phyloP scores from a whole-genome alignment of 2,329 filamentous ascomycete genomes.

The Arthrobotrys conoides region DNA sequence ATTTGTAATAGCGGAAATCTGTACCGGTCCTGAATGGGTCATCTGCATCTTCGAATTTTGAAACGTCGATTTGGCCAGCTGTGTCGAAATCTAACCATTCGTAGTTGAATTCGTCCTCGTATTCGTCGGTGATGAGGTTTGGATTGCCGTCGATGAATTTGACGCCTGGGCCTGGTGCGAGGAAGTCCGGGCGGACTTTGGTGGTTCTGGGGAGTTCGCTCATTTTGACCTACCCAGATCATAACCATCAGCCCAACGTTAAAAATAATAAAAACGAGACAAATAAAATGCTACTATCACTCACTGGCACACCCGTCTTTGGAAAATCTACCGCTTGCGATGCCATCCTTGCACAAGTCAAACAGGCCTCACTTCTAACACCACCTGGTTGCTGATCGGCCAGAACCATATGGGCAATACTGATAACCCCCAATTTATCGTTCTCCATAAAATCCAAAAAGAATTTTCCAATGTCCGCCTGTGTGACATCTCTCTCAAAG shows the following conservation, averaged over 20 bases:
- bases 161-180: conserved; percentile 63
- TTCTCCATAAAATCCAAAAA: conserved; percentile 83
- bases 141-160: conserved; percentile 29
- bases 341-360: conserved; percentile 74
- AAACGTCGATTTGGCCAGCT: conserved; percentile 65
- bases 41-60: conserved; percentile 14
- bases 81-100: conserved; percentile 68
- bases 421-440: conserved; percentile 77
- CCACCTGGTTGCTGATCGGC: conserved; percentile 74
- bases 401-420: conserved; percentile 75
- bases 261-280: conserved; percentile 67
- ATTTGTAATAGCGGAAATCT: conserved; percentile 74
- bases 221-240: conserved; percentile 63
- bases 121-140: conserved; percentile 68
- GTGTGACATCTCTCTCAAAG: conserved; percentile 75
- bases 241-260: conserved; percentile 64
- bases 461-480: conserved; percentile 81
- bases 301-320: conserved; percentile 77
- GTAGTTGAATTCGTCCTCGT: conserved; percentile 65
- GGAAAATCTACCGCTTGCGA: conserved; percentile 82
- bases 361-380: conserved; percentile 71
- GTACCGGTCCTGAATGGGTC: conserved; percentile 34
- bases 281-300: too few species aligned
- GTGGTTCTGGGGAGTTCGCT: conserved; percentile 55
- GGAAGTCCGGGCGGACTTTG: conserved; percentile 63